Base-by-base conservation (phyloP, 2,329 filamentous ascomycete genomes). In the Colletotrichum destructivum region DNA sequence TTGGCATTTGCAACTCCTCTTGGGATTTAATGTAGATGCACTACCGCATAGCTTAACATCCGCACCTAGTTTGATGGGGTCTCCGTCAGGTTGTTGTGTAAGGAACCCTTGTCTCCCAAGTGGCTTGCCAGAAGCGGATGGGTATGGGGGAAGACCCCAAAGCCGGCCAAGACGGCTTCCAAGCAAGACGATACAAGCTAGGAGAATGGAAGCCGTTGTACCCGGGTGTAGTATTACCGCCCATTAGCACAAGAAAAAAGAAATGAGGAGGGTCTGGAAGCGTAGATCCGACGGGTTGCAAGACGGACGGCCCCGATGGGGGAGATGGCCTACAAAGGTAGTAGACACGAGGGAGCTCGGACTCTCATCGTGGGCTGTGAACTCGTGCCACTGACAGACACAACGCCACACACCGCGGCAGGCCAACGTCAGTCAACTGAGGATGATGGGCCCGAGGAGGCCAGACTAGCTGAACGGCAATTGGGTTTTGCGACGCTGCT, bases 401-500 rank as follows among this genome's bases (percentile, higher is more conserved):
- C 44, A 31, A 62, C 35, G 44, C 40, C 9, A 52, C 64, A 51
- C 35, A 42, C 40, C 6, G 52, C 64, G 65, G 40, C 57, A 69
- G 40, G 69, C 54, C 52, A 47, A 63, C 52, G 59, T 62, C 69
- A 69, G 59, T 68, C 69, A 69, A 69, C 57, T 57, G 59, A 69
- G 42, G 65, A 69, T 71, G 59, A 63, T 52, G 69, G 8, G 69
- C 42, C 69, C 44, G 65, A 49, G 31, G 18, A 40, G 54, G 11
- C 12, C 13, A 54, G 55, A 46, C 21, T 23, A 35, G 42, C 21
- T 44, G 11, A 26, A 21, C 55, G 55, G 31, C 47, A 70, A 46
- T 18, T 54, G 23, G 54, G 62, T 49, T 69, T 60, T 54, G 62
- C 62, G 26, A 56, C 55, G 31, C 63, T 11, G 35, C 23, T 7